Evolutionary conservation across 352 stramenopile genomes (phyloP).

Genomic region (Blastocystis sp.): DNA sequence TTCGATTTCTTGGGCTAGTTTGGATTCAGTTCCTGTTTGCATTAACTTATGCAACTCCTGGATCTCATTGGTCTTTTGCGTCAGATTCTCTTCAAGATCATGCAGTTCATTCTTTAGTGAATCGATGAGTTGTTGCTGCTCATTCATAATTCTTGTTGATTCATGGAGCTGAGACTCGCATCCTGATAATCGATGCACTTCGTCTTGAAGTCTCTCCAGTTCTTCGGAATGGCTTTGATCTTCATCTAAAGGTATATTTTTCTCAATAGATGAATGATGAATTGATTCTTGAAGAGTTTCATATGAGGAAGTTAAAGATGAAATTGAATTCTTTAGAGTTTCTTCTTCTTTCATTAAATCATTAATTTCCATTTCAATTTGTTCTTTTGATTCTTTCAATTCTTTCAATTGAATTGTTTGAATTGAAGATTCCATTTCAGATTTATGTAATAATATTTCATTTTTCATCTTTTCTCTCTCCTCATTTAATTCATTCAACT

Average conservation of each 20-base stretch:
- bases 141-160: not conserved
- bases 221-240: not conserved
- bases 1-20: too few species aligned
- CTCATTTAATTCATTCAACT: not conserved
- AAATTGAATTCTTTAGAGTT: not conserved
- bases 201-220: not conserved
- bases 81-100: not conserved
- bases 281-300: not conserved
- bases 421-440: not conserved
- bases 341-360: not conserved
- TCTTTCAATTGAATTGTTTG: too few species aligned
- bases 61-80: not conserved
- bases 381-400: not conserved
- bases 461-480: constrained; percentile 6
- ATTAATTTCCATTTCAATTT: not conserved
- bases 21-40: not conserved
- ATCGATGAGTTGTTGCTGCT: not conserved
- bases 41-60: not conserved
- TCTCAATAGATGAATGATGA: not conserved
- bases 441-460: not conserved
- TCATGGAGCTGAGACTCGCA: not conserved
- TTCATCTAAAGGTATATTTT: not conserved
- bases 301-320: not conserved
- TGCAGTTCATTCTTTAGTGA: not conserved
- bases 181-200: not conserved